Evolutionary conservation across 139 green algal genomes (phyloP), one percentile per base, ranked within the genome.

Genomic region (Coccomyxa sp.): DNA sequence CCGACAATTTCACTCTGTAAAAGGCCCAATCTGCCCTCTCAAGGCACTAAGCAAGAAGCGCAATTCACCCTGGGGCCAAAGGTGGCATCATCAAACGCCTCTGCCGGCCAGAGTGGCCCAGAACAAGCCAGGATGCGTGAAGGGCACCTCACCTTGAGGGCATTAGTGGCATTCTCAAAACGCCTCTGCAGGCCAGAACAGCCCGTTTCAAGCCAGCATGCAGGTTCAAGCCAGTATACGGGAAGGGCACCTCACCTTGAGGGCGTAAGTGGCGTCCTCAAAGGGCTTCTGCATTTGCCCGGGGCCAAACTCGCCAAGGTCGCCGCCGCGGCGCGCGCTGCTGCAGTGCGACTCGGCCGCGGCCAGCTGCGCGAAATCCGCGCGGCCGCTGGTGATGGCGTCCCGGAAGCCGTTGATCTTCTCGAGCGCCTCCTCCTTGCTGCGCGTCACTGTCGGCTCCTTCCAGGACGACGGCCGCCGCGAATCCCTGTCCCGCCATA

Each of bases 271-370:
- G 10, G 92, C 92, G 13, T 94, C 86, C 80, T 98, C 95, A 90
- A 98, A 98, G 0, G 91, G 38, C 76, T 91, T 89, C 89, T 96
- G 92, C 95, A 98, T 98, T 81, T 95, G 87, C 0, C 94, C 94
- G 7, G 84, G 91, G 21, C 92, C 92, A 86, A 98, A 98, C 23
- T 87, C 85, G 4, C 95, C 95, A 74, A 98, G 85, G 88, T 98
- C 95, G 9, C 95, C 95, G 13, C 94, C 93, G 0, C 89, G 79
- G 85, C 38, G 38, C 38, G 38, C 38, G 38, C 89, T 95, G 88
- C 89, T 93, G 90, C 95, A 98, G 87, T 98, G 93, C 76, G 87
- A 94, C 82, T 98, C 95, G 30, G 76, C 78, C 0, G 80, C 85
- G 0, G 95, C 95, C 51, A 98, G 85, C 0, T 82, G 75, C 0